Base-by-base conservation (phyloP, 495 filamentous ascomycete genomes). In the Hypomontagnella submonticulosa region DNA sequence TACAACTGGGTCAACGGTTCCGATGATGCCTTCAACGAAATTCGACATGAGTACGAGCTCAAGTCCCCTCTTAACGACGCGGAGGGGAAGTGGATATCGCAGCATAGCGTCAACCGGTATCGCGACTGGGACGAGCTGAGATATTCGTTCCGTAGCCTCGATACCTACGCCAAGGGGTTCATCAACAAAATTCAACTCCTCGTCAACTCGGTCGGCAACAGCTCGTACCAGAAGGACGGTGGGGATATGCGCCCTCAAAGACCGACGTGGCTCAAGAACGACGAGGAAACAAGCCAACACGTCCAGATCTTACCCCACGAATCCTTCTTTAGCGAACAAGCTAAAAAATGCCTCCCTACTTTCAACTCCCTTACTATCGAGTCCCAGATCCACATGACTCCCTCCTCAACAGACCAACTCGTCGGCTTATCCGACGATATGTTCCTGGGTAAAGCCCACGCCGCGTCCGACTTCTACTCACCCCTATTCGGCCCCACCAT, bases 1-100 rank as follows among this genome's bases (percentile, higher is more conserved):
- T 80, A 80, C 49, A 77, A 75, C 23, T 80, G 78, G 78, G 77
- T 80, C 15, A 80, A 80, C 52, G 78, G 78, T 6, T 77, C 77
- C 13, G 77, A 80, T 8, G 47, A 68, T 4, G 73, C 65, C 8
- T 75, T 80, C 46, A 60, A 62, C 10, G 67, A 74, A 13, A 73
- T 72, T 33, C 76, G 76, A 16, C 70, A 69, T 13, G 66, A 61
- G 13, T 80, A 76, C 51, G 78, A 80, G 56, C 20, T 75, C 12
- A 69, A 78, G 13, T 79, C 76, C 0, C 71, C 77, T 3, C 70
- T 80, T 3, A 80, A 80, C 55, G 78, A 80, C 55, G 33, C 48
- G 4, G 70, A 76, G 42, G 78, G 78, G 12, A 67, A 68, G 40
- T 80, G 78, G 78, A 69, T 79, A 38, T 67, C 70, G 32, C 71